phyloP scores from a whole-genome alignment of 208 protist genomes.

The Histomonas meleagridis region DNA sequence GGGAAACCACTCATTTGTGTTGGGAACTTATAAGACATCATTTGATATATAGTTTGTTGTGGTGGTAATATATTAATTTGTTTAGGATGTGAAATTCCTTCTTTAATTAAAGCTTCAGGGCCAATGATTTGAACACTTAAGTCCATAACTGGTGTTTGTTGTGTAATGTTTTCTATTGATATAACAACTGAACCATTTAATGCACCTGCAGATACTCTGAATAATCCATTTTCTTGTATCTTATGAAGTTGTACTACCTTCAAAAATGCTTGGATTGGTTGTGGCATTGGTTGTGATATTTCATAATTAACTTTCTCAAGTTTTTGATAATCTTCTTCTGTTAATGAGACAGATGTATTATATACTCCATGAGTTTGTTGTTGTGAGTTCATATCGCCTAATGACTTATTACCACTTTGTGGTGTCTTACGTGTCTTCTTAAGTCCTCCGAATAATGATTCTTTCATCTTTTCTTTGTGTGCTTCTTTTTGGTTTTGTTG shows the following conservation, averaged over 20 bases:
- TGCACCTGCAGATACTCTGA: neutral
- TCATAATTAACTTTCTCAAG: neutral
- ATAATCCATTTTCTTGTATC: neutral
- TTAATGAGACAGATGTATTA: neutral
- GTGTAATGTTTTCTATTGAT: neutral
- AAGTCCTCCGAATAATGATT: neutral
- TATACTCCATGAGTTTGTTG: no score
- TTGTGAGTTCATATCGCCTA: no score
- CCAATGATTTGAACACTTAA: neutral
- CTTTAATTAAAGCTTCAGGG: neutral
- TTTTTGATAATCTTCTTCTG: neutral
- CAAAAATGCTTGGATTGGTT: neutral
- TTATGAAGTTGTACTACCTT: no score
- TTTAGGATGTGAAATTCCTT: neutral
- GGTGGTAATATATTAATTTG: neutral
- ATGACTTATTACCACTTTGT: no score
- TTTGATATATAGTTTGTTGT: neutral
- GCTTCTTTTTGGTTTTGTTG: neutral
- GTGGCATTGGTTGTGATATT: neutral
- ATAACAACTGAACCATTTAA: neutral
- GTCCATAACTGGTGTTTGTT: neutral
- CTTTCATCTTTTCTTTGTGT: neutral
- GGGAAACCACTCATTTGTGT: conserved; percentile 18
- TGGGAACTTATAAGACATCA: neutral
- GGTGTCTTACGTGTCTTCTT: neutral